These are phyloP conservation scores for Lentinula guzmanii DNA, from an alignment of 768 basidiomycete species.

Conservation along the genomic window DNA sequence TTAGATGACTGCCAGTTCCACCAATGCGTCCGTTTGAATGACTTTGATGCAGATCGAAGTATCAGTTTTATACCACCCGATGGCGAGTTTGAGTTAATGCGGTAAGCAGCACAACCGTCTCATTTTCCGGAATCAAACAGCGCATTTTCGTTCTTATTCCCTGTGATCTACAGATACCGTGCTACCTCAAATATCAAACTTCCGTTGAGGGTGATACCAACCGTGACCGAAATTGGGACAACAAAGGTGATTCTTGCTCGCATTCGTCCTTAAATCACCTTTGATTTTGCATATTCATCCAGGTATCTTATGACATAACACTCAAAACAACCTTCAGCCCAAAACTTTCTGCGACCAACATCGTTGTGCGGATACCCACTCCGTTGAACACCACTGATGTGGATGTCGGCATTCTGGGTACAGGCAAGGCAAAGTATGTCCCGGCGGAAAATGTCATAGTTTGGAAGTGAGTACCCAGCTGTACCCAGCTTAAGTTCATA, in stretches of 20 bases:
- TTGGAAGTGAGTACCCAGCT: slow-evolving; percentile 80
- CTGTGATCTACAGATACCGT: slow-evolving; percentile 67
- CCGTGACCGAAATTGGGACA: slow-evolving; percentile 90
- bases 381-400: slow-evolving; percentile 91
- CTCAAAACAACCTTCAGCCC: slow-evolving; percentile 85
- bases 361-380: slow-evolving; percentile 92
- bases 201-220: slow-evolving; percentile 83
- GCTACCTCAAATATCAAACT: slow-evolving; percentile 95
- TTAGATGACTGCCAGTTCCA: slow-evolving; percentile 98
- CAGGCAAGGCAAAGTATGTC: slow-evolving; percentile 95
- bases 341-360: slow-evolving; percentile 90
- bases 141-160: slow-evolving; percentile 2
- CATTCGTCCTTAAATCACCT: background rate
- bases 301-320: slow-evolving; percentile 83
- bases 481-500: background rate
- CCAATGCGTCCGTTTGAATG: slow-evolving; percentile 92
- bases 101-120: slow-evolving; percentile 35
- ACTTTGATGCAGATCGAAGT: slow-evolving; percentile 89
- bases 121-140: too few species aligned
- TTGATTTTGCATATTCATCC: background rate
- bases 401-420: slow-evolving; percentile 77
- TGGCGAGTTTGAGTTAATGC: slow-evolving; percentile 98
- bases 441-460: slow-evolving; percentile 94
- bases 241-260: background rate
- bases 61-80: slow-evolving; percentile 98